Evolutionary conservation across 1,284 basidiomycete genomes (phyloP), one percentile per base, ranked within the genome.

Genomic region (Tylopilus sp.): DNA sequence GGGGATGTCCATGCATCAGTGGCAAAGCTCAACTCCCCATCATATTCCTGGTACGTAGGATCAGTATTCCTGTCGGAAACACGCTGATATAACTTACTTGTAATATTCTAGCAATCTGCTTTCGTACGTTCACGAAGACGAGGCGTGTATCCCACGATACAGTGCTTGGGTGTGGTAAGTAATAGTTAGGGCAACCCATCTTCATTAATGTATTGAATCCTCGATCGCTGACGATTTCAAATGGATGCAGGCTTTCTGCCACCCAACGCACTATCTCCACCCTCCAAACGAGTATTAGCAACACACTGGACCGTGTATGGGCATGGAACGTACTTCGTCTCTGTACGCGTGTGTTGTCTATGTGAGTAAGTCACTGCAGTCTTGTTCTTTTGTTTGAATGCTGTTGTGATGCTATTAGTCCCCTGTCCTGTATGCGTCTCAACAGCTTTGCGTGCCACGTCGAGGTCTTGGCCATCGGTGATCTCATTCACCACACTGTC

Each of bases 31-130:
- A 60, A 33, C 19, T 60, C 18, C 18, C 52, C 38, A 44, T 60
- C 13, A 22, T 60, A 60, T 32, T 59, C 36, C 58, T 59, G 22
- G 29, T 53, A 29, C 15, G 13, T 60, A 29, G 29, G 24, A 32
- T 53, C 6, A 22, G 13, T 32, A 29, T 53, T 33, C 24, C 3
- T 41, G 24, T 22, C 3, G 1, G 3, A 15, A 55, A 39, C 38
- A 8, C 5, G 13, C 3, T 39, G 15, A 38, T 1, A 24, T 9
- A 41, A 53, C 52, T 39, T 15, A 60, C 38, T 10, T 19, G 5
- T 29, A 53, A 32, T 38, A 60, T 60, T n/a, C 53, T 60, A 60
- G 58, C 52, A 24, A 60, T 53, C 6, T 8, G 3, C 15, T 44
- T 41, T 6, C 8, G 19, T 7, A 44, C 19, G 9, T 60, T 53